Evolutionary conservation across 2,329 filamentous ascomycete species (phyloP).

Genomic region (Claviceps citrina): DNA sequence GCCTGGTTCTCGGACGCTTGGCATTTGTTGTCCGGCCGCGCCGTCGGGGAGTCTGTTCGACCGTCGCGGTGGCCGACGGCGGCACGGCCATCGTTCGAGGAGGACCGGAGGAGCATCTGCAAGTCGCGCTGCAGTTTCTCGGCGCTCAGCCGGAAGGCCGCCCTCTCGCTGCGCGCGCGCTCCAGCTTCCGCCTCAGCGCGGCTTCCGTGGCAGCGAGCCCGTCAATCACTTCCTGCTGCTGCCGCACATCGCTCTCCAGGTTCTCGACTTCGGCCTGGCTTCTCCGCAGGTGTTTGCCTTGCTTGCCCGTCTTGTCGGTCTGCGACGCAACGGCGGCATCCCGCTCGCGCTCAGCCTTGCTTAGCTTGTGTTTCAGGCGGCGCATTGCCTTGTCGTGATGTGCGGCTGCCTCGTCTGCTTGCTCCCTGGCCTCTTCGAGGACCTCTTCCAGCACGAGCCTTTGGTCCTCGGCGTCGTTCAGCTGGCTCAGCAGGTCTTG

Average conservation of each 20-base stretch:
- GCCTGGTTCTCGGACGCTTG: conserved; percentile 24
- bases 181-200: conserved; percentile 53
- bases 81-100: conserved; percentile 18
- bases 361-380: conserved; percentile 35
- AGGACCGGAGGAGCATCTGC: conserved; percentile 28
- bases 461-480: conserved; percentile 43
- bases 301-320: conserved; percentile 35
- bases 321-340: conserved; percentile 17
- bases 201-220: conserved; percentile 39
- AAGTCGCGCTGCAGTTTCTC: conserved; percentile 40
- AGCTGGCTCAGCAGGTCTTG: conserved; percentile 39
- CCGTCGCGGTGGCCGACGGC: conserved; percentile 7
- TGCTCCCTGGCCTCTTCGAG: conserved; percentile 39
- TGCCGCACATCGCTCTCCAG: conserved; percentile 59
- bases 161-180: conserved; percentile 50
- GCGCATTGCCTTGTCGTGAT: conserved; percentile 28
- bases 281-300: conserved; percentile 44
- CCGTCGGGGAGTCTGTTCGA: conserved; percentile 13
- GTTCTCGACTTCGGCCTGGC: conserved; percentile 48
- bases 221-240: conserved; percentile 49
- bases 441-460: conserved; percentile 40
- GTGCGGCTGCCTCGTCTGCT: conserved; percentile 30
- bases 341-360: conserved; percentile 33
- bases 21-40: conserved; percentile 20
- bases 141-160: conserved; percentile 36